Evolutionary conservation across 805 yeast species (phyloP).

Genomic region (Metschnikowia peoriensis): DNA sequence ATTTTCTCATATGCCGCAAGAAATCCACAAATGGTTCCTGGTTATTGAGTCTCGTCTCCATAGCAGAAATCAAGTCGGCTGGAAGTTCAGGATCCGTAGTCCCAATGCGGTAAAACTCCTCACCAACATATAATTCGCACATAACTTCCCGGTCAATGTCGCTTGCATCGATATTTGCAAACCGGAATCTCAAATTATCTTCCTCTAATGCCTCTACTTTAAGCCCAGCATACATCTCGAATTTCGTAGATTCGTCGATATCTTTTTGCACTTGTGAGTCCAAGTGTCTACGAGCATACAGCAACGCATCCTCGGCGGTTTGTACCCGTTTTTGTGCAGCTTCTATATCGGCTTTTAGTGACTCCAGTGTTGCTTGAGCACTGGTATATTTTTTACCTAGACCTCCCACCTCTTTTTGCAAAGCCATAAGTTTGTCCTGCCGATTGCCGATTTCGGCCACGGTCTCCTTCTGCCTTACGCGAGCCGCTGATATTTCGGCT

Average conservation of each 20-base stretch:
- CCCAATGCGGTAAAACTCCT: constrained; percentile 21
- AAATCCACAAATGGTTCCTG: constrained; percentile 17
- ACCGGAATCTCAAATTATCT: constrained; percentile 47
- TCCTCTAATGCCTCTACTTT: constrained; percentile 49
- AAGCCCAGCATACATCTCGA: constrained; percentile 56
- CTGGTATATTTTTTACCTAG: constrained; percentile 34
- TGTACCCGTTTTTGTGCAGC: constrained; percentile 32
- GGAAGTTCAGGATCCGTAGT: constrained; percentile 15
- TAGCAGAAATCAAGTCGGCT: constrained; percentile 6
- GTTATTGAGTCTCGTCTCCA: constrained; percentile 12
- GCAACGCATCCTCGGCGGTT: constrained; percentile 29
- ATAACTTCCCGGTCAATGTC: constrained; percentile 42
- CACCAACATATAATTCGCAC: constrained; percentile 46
- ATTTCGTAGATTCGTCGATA: constrained; percentile 49
- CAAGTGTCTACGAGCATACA: constrained; percentile 32
- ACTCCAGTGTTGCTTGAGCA: constrained; percentile 27
- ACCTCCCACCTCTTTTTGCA: constrained; percentile 34
- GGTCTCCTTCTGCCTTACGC: constrained; percentile 26
- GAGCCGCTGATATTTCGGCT: constrained; percentile 29
- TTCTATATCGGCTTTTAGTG: constrained; percentile 27
- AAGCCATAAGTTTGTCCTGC: constrained; percentile 25
- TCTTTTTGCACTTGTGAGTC: constrained; percentile 46
- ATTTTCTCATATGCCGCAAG: constrained; percentile 13
- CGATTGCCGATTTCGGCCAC: constrained; percentile 26
- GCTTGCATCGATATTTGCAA: constrained; percentile 46